A percentile compares a stretch with the other conserved stretches of the same genome.
These are phyloP conservation scores for Saccharomycopsis hybrid DNA, from an alignment of 1,139 yeast genomes.

Conservation along the genomic window DNA sequence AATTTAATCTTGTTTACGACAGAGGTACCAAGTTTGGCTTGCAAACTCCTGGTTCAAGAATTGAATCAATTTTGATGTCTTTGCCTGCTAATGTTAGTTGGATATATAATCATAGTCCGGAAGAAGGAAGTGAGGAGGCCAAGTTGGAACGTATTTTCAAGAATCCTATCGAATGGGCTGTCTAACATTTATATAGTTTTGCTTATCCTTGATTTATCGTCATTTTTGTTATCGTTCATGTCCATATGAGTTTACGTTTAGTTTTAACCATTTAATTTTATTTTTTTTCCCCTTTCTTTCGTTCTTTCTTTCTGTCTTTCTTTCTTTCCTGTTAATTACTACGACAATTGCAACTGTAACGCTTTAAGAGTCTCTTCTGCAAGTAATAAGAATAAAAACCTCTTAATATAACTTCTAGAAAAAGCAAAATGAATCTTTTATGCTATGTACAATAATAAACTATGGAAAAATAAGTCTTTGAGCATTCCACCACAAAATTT, in stretches of 20 bases:
- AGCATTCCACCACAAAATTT: no score
- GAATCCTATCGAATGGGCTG: constrained; percentile 72
- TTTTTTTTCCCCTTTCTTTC: neutral
- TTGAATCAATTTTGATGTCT: constrained; percentile 88
- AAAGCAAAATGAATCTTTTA: no score
- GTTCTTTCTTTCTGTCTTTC: neutral
- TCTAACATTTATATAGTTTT: constrained; percentile 25
- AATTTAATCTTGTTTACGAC: constrained; percentile 89
- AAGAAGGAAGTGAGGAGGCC: constrained; percentile 71
- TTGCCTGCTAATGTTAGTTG: constrained; percentile 87
- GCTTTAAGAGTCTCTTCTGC: no score
- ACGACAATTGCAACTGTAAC: no score
- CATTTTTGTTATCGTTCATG: no score
- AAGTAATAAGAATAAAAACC: no score
- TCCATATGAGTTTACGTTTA: no score
- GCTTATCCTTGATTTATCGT: neutral
- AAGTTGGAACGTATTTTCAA: constrained; percentile 60
- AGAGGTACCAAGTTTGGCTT: constrained; percentile 96
- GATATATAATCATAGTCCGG: constrained; percentile 86
- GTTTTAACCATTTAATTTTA: neutral
- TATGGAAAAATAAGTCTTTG: no score
- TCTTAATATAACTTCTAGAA: no score
- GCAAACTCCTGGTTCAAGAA: constrained; percentile 91
- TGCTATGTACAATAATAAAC: no score
- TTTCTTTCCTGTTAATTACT: neutral